Conservation (phyloP, 495 filamentous ascomycete genomes). For the Neurospora sp. region DNA sequence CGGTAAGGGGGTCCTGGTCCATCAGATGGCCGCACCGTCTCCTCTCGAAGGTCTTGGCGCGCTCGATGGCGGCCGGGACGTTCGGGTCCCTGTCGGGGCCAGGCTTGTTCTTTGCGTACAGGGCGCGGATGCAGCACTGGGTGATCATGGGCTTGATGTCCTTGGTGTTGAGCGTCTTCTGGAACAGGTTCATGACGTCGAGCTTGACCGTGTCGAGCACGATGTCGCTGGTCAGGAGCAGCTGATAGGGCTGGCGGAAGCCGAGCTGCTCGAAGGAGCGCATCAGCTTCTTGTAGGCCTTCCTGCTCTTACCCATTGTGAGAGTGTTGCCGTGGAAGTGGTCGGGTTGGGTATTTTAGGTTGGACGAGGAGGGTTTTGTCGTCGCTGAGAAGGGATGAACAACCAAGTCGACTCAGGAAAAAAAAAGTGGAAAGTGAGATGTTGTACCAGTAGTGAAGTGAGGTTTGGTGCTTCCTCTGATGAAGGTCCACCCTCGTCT, state of each 20-base stretch:
- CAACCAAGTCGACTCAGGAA: background rate
- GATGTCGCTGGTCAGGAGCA: conserved; percentile 43
- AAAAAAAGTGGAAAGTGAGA: background rate
- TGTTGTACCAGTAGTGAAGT: background rate
- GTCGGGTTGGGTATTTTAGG: background rate
- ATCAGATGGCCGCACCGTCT: conserved; percentile 84
- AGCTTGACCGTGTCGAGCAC: conserved; percentile 46
- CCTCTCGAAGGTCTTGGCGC: conserved; percentile 67
- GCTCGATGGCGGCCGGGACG: conserved; percentile 49
- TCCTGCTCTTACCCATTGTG: conserved; percentile 68
- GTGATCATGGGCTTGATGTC: conserved; percentile 62
- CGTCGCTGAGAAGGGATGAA: background rate
- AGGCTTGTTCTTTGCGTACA: conserved; percentile 45
- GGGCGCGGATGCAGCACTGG: conserved; percentile 43
- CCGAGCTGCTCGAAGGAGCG: conserved; percentile 51
- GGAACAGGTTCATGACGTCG: conserved; percentile 52
- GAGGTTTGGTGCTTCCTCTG: background rate
- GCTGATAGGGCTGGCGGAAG: conserved; percentile 90
- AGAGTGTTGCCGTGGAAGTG: background rate
- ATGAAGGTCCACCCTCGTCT: background rate
- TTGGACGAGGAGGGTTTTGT: background rate
- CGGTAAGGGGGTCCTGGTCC: conserved; percentile 63
- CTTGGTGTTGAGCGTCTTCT: conserved; percentile 63
- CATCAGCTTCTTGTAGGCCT: conserved; percentile 96
- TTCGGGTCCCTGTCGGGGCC: conserved; percentile 46